These are phyloP conservation scores for Aspergillus sp. DNA, from an alignment of 2,329 filamentous ascomycete genomes.

Conservation along the genomic window DNA sequence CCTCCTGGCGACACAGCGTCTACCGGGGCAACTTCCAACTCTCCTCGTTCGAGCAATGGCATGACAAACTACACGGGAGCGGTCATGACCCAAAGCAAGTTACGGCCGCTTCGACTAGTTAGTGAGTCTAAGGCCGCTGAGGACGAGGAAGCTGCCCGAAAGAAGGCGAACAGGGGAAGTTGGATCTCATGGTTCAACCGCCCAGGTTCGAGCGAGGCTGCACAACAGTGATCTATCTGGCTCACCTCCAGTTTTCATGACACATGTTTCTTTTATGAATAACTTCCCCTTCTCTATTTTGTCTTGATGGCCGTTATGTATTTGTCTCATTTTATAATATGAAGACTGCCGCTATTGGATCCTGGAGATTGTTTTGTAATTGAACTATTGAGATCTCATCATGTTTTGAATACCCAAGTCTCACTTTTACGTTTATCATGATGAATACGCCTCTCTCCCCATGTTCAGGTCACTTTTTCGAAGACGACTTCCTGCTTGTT, in stretches of 20 bases:
- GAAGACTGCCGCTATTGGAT: background rate
- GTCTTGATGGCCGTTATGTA: background rate
- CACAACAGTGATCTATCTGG: slow-evolving; percentile 13
- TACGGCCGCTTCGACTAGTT: slow-evolving; percentile 81
- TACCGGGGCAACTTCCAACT: slow-evolving; percentile 50
- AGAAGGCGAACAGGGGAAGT: slow-evolving; percentile 47
- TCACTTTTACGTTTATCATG: slow-evolving; percentile 12
- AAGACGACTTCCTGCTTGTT: slow-evolving; percentile 7
- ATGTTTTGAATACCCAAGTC: slow-evolving; percentile 20
- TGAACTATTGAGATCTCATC: slow-evolving; percentile 13
- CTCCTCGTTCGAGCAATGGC: slow-evolving; percentile 64
- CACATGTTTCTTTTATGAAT: background rate
- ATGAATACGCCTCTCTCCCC: slow-evolving; percentile 10
- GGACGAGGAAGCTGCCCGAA: slow-evolving; percentile 45
- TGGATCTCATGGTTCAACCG: slow-evolving; percentile 50
- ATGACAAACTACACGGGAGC: slow-evolving; percentile 68
- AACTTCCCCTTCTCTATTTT: slow-evolving; percentile 3
- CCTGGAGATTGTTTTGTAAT: slow-evolving; percentile 10
- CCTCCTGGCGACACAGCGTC: slow-evolving; percentile 45
- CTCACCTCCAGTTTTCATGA: slow-evolving; percentile 4
- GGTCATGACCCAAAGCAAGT: slow-evolving; percentile 67
- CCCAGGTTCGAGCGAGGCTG: slow-evolving; percentile 28
- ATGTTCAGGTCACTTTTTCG: background rate
- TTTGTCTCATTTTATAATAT: slow-evolving; percentile 1
- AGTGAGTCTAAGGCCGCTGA: slow-evolving; percentile 42